Evolutionary conservation across 106 monocot species (phyloP).

Genomic region (Dioscorea dumetorum): DNA sequence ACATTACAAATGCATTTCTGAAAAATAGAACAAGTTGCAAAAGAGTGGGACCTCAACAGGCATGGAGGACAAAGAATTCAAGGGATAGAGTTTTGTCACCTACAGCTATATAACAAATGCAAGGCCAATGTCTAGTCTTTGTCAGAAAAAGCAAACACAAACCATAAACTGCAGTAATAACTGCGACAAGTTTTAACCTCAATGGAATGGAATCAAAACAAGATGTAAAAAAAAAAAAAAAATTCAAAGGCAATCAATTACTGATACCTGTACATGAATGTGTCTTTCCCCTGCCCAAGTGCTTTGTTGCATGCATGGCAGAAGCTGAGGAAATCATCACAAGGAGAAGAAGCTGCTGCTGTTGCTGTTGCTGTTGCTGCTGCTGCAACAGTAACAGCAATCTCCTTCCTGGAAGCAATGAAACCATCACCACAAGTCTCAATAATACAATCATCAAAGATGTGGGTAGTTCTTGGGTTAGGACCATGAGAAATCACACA

Average conservation of each 20-base stretch:
- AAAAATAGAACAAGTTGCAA: background rate
- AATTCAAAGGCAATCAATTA: too few relatives aligned
- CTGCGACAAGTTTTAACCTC: too few relatives aligned
- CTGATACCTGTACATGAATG: slow-evolving; percentile 39
- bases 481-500: slow-evolving; percentile 63
- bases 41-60: background rate
- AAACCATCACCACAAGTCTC: slow-evolving; percentile 20
- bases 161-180: slow-evolving; percentile 9
- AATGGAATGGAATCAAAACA: too few relatives aligned
- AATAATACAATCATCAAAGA: slow-evolving; percentile 51
- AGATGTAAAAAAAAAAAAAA: too few relatives aligned
- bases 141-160: background rate
- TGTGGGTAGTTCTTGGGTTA: slow-evolving; percentile 50
- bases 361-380: too few relatives aligned
- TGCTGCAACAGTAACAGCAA: background rate
- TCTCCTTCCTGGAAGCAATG: background rate
- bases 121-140: background rate
- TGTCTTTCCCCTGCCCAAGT: slow-evolving; percentile 43
- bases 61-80: background rate
- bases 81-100: too few relatives aligned
- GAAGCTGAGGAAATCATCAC: slow-evolving; percentile 36
- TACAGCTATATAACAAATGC: background rate
- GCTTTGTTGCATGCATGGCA: slow-evolving; percentile 61
- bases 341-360: background rate
- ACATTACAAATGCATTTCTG: background rate